Conservation (phyloP, 352 stramenopile species). For the Globisporangium polare region DNA sequence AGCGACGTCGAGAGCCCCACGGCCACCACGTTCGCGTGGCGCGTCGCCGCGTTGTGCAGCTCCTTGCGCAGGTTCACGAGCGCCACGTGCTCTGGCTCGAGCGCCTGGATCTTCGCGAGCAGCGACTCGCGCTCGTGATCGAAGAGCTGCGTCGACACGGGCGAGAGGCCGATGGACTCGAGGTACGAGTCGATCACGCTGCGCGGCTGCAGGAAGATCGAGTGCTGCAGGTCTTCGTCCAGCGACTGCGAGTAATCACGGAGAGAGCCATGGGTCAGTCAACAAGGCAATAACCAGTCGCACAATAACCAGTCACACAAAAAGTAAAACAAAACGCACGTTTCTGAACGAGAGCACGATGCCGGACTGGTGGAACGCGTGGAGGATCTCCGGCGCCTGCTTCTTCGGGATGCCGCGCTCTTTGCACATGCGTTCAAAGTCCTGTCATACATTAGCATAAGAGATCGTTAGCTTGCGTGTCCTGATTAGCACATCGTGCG, state of each 20-base stretch:
- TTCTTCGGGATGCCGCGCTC: slow-evolving; percentile 83
- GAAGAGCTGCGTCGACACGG: slow-evolving; percentile 67
- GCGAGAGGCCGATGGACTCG: slow-evolving; percentile 68
- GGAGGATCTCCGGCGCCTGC: slow-evolving; percentile 69
- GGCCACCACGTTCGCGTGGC: slow-evolving; percentile 53
- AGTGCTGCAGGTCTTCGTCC: slow-evolving; percentile 68
- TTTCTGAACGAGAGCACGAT: slow-evolving; percentile 82
- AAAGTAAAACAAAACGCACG: no score
- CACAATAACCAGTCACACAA: no score
- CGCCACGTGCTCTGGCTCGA: slow-evolving; percentile 67
- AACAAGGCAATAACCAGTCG: background rate
- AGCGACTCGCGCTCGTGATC: slow-evolving; percentile 55
- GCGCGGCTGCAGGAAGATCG: slow-evolving; percentile 77
- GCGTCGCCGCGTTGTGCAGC: slow-evolving; percentile 52
- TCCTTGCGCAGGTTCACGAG: slow-evolving; percentile 61
- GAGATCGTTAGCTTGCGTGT: background rate
- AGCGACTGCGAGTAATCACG: slow-evolving; percentile 37
- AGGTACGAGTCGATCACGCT: slow-evolving; percentile 80
- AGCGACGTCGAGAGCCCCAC: slow-evolving; percentile 58
- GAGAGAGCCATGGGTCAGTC: background rate
- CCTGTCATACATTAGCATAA: slow-evolving; percentile 7
- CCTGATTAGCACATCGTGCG: no score
- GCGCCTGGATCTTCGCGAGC: slow-evolving; percentile 56
- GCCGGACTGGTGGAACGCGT: slow-evolving; percentile 71
- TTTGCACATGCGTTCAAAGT: slow-evolving; percentile 67